A percentile compares a stretch with the other conserved stretches of the same genome.
Evolutionary conservation across 2,329 filamentous ascomycete species (phyloP).

Genomic region (Aureobasidium sp.): DNA sequence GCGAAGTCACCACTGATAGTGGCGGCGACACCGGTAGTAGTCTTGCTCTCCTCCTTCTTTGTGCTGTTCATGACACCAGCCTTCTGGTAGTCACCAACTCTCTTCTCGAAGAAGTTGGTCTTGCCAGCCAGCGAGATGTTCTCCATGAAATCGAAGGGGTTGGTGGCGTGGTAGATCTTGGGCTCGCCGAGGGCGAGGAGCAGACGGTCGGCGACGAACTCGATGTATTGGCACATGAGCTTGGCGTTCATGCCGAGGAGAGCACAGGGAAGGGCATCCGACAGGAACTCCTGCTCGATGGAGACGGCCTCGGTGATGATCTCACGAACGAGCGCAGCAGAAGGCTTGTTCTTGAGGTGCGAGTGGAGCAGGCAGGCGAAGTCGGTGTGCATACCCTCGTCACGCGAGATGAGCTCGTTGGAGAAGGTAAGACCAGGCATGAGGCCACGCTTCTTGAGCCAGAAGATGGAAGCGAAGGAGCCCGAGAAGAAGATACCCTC

Average conservation of each 20-base stretch:
- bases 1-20: constrained; percentile 64
- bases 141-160: constrained; percentile 99
- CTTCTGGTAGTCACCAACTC: constrained; percentile 98
- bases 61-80: constrained; percentile 94
- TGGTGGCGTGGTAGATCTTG: constrained; percentile 86
- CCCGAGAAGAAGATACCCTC: constrained; percentile 99
- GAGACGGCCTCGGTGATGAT: constrained; percentile 91
- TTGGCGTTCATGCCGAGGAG: constrained; percentile 96
- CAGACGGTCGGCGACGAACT: constrained; percentile 96
- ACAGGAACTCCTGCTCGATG: constrained; percentile 97
- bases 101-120: constrained; percentile 99
- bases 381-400: constrained; percentile 98
- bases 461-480: constrained; percentile 98
- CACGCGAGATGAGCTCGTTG: constrained; percentile 98
- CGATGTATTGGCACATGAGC: constrained; percentile 99
- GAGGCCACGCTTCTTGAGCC: constrained; percentile 99
- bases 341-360: constrained; percentile 88
- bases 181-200: constrained; percentile 87
- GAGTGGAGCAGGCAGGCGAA: constrained; percentile 97
- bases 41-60: constrained; percentile 57
- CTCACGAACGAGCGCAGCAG: constrained; percentile 69
- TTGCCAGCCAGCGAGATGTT: constrained; percentile 98
- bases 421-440: constrained; percentile 99
- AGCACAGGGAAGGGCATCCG: constrained; percentile 84
- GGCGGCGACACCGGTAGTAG: constrained; percentile 43